These are phyloP conservation scores for Aaosphaeria pasadenensis DNA, from an alignment of 2,329 filamentous ascomycete species.

Conservation along the genomic window DNA sequence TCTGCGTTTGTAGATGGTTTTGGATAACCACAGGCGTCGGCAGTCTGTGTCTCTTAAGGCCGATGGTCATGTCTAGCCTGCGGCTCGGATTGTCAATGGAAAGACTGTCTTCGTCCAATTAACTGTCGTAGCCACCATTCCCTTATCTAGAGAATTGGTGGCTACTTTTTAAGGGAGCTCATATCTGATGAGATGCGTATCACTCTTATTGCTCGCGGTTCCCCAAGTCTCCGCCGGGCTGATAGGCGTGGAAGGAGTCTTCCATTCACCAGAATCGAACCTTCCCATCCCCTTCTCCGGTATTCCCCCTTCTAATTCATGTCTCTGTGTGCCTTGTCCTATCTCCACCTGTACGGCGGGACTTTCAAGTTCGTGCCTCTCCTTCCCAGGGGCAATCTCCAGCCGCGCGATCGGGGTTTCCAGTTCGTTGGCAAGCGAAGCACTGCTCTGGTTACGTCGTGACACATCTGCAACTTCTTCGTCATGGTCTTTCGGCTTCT, in stretches of 20 bases:
- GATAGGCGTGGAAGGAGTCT: neutral
- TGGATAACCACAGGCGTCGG: too few relatives aligned
- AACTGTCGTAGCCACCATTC: too few relatives aligned
- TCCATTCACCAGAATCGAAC: constrained; percentile 3
- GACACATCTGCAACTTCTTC: constrained; percentile 1
- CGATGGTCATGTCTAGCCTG: too few relatives aligned
- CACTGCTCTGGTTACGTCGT: neutral
- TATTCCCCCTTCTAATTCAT: constrained; percentile 5
- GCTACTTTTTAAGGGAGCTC: constrained; percentile 1
- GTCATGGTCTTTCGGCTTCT: neutral
- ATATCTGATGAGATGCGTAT: constrained; percentile 2
- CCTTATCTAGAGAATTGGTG: too few relatives aligned
- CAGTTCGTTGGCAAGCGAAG: constrained; percentile 9
- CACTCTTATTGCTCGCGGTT: constrained; percentile 3
- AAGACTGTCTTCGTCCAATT: too few relatives aligned
- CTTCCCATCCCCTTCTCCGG: constrained; percentile 3
- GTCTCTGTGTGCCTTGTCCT: neutral
- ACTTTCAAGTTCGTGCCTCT: constrained; percentile 6
- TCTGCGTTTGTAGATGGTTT: too few relatives aligned
- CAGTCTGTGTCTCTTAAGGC: too few relatives aligned
- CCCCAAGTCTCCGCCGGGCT: constrained; percentile 2
- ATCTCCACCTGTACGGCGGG: constrained; percentile 3
- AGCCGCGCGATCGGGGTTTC: constrained; percentile 4
- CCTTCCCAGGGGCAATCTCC: constrained; percentile 5
- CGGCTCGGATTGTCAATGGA: too few relatives aligned